Evolutionary conservation across 495 filamentous ascomycete genomes (phyloP).

Genomic region (Pyrenula aspistea): DNA sequence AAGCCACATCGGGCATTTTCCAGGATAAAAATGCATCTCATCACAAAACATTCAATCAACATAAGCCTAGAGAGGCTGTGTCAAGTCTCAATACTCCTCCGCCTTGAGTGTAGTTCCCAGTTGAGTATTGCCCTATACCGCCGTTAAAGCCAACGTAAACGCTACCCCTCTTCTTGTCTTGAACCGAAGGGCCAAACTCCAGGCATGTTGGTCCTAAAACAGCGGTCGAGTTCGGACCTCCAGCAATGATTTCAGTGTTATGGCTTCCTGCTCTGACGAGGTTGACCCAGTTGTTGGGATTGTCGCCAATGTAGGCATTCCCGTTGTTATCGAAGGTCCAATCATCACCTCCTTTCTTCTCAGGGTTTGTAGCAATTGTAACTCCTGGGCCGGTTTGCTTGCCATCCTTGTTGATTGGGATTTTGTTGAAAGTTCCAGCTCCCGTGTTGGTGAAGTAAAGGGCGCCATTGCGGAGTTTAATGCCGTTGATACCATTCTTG

Average conservation of each 20-base stretch:
- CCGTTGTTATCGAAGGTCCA: not conserved
- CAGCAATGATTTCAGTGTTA: not conserved
- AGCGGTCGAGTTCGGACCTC: not conserved
- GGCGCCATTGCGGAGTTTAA: conserved; percentile 2
- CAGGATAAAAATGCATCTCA: too few relatives aligned
- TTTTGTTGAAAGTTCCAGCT: conserved; percentile 1
- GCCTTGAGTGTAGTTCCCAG: not conserved
- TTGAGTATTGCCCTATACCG: not conserved
- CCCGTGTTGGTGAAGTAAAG: conserved; percentile 8
- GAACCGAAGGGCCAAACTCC: not conserved
- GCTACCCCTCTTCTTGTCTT: not conserved
- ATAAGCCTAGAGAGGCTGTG: not conserved
- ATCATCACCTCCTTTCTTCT: not conserved
- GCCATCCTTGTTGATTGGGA: conserved; percentile 1
- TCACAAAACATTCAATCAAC: not conserved
- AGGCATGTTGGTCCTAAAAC: not conserved
- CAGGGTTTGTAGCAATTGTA: not conserved
- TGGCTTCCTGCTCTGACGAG: not conserved
- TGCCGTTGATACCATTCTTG: conserved; percentile 3
- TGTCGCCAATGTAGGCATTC: conserved; percentile 1
- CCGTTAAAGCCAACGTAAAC: not conserved
- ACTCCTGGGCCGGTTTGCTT: not conserved
- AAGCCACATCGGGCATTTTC: too few relatives aligned
- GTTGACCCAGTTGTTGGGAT: not conserved
- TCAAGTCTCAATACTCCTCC: not conserved